Evolutionary conservation across 176 grass and related monocot genomes (phyloP).

Genomic region (Carex myosuroides): DNA sequence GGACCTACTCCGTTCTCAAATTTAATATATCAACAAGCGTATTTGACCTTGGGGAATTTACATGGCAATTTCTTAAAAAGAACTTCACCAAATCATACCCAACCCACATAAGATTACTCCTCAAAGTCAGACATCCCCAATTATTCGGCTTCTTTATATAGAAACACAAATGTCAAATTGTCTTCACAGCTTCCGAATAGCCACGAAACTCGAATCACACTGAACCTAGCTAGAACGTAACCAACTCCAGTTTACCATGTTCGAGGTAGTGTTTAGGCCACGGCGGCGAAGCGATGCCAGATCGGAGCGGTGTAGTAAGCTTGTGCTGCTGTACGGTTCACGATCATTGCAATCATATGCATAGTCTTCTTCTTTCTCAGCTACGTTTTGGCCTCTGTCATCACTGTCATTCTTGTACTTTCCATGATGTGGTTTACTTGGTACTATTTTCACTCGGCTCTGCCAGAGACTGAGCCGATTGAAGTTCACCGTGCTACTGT

Average conservation of each 20-base stretch:
- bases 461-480: neutral
- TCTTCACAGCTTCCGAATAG: neutral
- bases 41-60: no score
- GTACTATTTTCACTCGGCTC: neutral
- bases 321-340: conserved; percentile 19
- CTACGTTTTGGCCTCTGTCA: conserved; percentile 24
- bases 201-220: neutral
- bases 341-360: neutral
- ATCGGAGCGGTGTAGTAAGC: conserved; percentile 4
- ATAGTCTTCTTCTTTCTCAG: conserved; percentile 7
- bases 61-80: no score
- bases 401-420: conserved; percentile 8
- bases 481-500: neutral
- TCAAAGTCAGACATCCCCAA: neutral
- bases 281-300: neutral
- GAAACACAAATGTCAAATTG: neutral
- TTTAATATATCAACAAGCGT: no score
- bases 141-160: neutral
- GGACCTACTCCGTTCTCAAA: no score
- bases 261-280: neutral
- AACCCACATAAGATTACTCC: no score
- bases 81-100: no score
- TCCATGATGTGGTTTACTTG: conserved; percentile 5
- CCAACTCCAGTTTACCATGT: neutral
- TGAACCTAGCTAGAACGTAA: neutral